Conservation (phyloP, 2,329 filamentous ascomycete species). For the Meredithiella fracta region DNA sequence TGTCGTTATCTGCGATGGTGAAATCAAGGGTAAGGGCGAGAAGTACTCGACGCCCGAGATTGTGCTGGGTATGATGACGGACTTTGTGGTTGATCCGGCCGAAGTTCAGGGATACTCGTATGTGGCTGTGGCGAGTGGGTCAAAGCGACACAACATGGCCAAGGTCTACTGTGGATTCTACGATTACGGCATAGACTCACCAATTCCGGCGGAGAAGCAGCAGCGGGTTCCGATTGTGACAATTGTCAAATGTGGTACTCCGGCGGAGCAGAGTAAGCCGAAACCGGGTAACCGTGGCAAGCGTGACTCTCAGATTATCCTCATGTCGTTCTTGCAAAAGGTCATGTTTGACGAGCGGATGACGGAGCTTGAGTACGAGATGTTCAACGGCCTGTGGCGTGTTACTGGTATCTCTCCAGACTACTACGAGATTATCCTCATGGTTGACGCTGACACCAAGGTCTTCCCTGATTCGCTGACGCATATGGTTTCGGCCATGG, state of each 20-base stretch:
- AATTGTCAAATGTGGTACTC: constrained; percentile 88
- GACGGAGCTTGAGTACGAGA: constrained; percentile 97
- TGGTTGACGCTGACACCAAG: constrained; percentile 98
- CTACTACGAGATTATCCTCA: constrained; percentile 94
- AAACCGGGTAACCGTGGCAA: constrained; percentile 98
- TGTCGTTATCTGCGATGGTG: constrained; percentile 87
- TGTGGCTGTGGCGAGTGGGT: constrained; percentile 85
- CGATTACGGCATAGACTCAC: constrained; percentile 72
- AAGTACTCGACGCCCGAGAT: constrained; percentile 75
- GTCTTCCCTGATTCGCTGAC: constrained; percentile 97
- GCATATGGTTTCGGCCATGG: constrained; percentile 98
- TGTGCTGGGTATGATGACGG: constrained; percentile 84
- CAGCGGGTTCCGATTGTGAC: constrained; percentile 97
- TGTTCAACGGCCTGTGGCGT: constrained; percentile 99
- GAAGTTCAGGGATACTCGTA: constrained; percentile 88
- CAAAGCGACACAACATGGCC: constrained; percentile 98
- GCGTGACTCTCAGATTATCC: constrained; percentile 94
- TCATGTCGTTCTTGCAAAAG: constrained; percentile 99
- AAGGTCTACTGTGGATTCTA: constrained; percentile 98
- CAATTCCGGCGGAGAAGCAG: constrained; percentile 70
- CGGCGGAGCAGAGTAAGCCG: constrained; percentile 59
- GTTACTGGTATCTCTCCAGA: constrained; percentile 96
- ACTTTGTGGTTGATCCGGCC: constrained; percentile 61
- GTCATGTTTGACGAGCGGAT: constrained; percentile 99
- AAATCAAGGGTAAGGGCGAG: constrained; percentile 94